A percentile compares a stretch with the other conserved stretches of the same genome.
Evolutionary conservation across 805 yeast species (phyloP).

Genomic region (Kodamaea laetipori): DNA sequence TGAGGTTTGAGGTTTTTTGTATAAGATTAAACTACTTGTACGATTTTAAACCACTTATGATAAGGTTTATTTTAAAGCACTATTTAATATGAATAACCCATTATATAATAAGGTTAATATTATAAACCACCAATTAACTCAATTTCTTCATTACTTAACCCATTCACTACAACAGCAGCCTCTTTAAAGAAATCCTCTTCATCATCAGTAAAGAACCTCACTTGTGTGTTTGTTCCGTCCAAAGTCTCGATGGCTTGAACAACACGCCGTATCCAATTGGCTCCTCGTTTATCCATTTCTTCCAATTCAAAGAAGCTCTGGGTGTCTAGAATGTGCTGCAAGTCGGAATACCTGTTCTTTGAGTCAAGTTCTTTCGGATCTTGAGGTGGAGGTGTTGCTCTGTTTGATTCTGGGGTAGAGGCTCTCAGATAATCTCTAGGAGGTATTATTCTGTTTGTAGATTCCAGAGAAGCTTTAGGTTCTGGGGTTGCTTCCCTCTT

Average conservation of each 20-base stretch:
- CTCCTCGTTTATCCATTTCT: constrained; percentile 40
- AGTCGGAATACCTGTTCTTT: constrained; percentile 10
- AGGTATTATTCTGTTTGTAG: too few species aligned
- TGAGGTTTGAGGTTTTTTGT: too few species aligned
- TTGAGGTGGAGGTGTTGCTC: constrained; percentile 17
- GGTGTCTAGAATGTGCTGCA: constrained; percentile 26
- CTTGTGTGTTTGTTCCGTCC: constrained; percentile 30
- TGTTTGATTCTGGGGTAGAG: too few species aligned
- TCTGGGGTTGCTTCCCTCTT: not conserved
- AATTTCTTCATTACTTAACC: not conserved
- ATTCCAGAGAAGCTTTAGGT: too few species aligned
- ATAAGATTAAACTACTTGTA: too few species aligned
- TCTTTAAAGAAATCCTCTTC: constrained; percentile 34
- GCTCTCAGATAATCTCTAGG: too few species aligned
- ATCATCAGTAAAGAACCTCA: constrained; percentile 37
- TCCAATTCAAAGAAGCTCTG: constrained; percentile 34
- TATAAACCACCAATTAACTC: too few species aligned
- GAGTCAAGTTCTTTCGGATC: constrained; percentile 9
- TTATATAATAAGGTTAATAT: too few species aligned
- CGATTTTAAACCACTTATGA: too few species aligned
- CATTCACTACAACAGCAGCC: constrained; percentile 3
- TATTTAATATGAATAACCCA: too few species aligned
- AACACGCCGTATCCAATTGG: constrained; percentile 39
- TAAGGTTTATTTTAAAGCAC: too few species aligned
- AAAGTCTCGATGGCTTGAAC: constrained; percentile 30